phyloP scores from a whole-genome alignment of 257 asterid genomes.

The Leptodermis oblonga region DNA sequence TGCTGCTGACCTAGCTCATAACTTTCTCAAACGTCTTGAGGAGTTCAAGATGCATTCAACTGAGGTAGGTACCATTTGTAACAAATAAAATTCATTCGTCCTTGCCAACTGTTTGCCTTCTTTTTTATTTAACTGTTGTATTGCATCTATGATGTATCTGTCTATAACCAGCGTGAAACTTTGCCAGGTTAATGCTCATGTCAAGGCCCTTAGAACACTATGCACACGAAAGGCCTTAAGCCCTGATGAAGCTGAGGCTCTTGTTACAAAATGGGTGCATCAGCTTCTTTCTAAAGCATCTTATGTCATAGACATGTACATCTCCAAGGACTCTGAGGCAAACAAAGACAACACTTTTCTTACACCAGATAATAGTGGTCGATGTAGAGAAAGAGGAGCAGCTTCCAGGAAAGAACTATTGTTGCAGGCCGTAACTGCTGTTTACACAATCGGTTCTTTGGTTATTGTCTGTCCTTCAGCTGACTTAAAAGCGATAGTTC shows the following conservation, averaged over 20 bases:
- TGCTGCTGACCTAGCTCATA: constrained; percentile 88
- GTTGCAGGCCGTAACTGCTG: constrained; percentile 52
- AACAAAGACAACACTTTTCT: constrained; percentile 40
- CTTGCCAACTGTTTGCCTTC: constrained; percentile 49
- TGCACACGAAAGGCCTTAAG: constrained; percentile 68
- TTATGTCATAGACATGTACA: constrained; percentile 43
- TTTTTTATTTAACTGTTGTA: not conserved
- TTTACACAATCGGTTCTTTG: constrained; percentile 79
- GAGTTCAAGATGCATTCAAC: constrained; percentile 86
- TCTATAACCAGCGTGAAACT: constrained; percentile 1
- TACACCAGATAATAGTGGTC: constrained; percentile 47
- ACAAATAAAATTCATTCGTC: not conserved
- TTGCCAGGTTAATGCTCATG: constrained; percentile 93
- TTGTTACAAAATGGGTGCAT: constrained; percentile 67
- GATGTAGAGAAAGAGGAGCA: constrained; percentile 46
- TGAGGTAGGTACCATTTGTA: constrained; percentile 52
- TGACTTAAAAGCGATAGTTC: constrained; percentile 49
- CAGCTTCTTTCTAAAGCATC: constrained; percentile 64
- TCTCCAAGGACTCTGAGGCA: constrained; percentile 41
- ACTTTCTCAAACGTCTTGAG: constrained; percentile 72
- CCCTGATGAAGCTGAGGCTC: constrained; percentile 56
- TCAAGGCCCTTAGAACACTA: constrained; percentile 79
- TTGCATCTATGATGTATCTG: constrained; percentile 21
- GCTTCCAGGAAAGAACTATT: constrained; percentile 33
- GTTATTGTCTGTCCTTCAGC: constrained; percentile 67